phyloP scores from a whole-genome alignment of 2,329 filamentous ascomycete genomes.

The Niveomyces coronatus region DNA sequence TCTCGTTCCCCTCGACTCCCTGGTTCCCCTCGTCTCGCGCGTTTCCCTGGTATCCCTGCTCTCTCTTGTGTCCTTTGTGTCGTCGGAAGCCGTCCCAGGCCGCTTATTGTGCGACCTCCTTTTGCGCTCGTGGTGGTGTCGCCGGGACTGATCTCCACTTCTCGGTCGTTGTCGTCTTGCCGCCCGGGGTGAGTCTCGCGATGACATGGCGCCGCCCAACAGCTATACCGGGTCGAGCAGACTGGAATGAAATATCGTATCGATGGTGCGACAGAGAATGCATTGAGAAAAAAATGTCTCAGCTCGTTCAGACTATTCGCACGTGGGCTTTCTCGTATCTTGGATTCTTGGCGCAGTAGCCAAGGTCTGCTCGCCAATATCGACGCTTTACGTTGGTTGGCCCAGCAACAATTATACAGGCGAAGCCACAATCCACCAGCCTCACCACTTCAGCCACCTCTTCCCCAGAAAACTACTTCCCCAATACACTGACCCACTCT shows the following conservation, averaged over 20 bases:
- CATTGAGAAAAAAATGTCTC: too few species aligned
- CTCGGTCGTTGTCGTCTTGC: constrained; percentile 20
- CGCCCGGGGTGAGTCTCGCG: constrained; percentile 22
- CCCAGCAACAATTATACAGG: constrained; percentile 27
- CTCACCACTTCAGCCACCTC: constrained; percentile 4
- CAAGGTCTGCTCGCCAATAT: too few species aligned
- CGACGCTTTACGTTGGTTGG: too few species aligned
- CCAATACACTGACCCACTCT: constrained; percentile 6
- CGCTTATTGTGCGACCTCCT: constrained; percentile 23
- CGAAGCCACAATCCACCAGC: constrained; percentile 8
- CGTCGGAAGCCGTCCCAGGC: constrained; percentile 24
- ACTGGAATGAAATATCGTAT: too few species aligned
- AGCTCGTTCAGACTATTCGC: constrained; percentile 2
- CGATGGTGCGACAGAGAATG: too few species aligned
- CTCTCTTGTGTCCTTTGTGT: constrained; percentile 16
- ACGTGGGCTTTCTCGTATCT: constrained; percentile 10
- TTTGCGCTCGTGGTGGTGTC: constrained; percentile 27
- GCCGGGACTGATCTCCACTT: constrained; percentile 20
- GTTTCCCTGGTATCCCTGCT: constrained; percentile 4
- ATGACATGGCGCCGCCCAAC: constrained; percentile 22
- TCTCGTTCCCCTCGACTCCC: constrained; percentile 4
- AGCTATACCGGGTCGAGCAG: constrained; percentile 9
- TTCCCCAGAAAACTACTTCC: constrained; percentile 12
- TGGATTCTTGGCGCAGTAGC: constrained; percentile 11
- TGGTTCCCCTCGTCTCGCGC: constrained; percentile 14